Evolutionary conservation across 345 rosid species (phyloP), one percentile per base, ranked within the genome.

Genomic region (Populus simonii): DNA sequence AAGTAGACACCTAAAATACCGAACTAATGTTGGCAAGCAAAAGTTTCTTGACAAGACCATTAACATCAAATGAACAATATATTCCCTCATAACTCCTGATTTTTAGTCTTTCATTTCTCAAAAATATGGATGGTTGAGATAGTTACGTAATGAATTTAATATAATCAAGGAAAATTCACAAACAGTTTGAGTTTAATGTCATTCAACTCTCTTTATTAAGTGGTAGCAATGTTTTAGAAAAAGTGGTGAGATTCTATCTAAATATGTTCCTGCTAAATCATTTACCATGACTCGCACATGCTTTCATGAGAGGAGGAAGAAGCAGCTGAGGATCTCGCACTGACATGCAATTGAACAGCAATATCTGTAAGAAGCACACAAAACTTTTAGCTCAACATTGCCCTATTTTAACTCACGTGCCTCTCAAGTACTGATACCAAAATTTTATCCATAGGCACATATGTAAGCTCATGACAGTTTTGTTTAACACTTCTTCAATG

Each of bases 321-420:
- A 92, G 91, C 47, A 90, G 79, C 83, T 87, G 84, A 59, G 98
- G 98, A 74, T 93, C 98, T 76, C 98, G 90, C 70, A 93, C 97
- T 7, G 94, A 76, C 97, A 96, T 93, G 84, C 99, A 96, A 77
- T 92, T 93, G 90, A 96, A 93, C 78, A 96, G 78, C 81, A 96
- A 84, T 85, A 96, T 92, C 99, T 93, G 92, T 59, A 41, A 65
- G 39, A 55, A 18, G 43, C 25, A 57, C 45, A 59, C 33, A 68
- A 33, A 74, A n/a, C 53, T 59, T 80, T 33, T n/a, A 77, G 66
- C 57, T 80, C 74, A 80, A 41, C 53, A 43, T 68, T 35, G 71
- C 43, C 43, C 51, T 25, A 59, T 43, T 62, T 22, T 55, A 77
- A 57, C 49, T 0, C 11, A 27, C 73, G 31, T 75, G 68, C 39